These are phyloP conservation scores for Teunomyces tritomae DNA, from an alignment of 805 yeast genomes.

Conservation along the genomic window DNA sequence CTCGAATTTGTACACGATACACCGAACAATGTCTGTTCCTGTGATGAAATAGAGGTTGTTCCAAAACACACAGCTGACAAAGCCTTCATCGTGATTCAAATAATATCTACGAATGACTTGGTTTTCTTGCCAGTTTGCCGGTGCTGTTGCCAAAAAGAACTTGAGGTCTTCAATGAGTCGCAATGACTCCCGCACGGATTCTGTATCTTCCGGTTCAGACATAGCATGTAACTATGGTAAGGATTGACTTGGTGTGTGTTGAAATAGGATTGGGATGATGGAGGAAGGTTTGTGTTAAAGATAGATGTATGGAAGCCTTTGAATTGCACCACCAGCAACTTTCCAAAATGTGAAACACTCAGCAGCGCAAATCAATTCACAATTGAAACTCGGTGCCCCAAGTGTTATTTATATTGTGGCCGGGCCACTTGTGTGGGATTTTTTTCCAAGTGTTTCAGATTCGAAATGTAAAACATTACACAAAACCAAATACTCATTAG, in stretches of 20 bases:
- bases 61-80: conserved; percentile 92
- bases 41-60: conserved; percentile 85
- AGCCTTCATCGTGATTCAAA: conserved; percentile 84
- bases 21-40: conserved; percentile 94
- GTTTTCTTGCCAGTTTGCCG: conserved; percentile 87
- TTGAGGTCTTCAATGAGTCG: conserved; percentile 73
- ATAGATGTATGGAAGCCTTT: background rate
- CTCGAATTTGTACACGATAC: conserved; percentile 82
- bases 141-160: conserved; percentile 88
- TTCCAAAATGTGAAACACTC: conserved; percentile 1
- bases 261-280: background rate
- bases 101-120: conserved; percentile 85
- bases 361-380: conserved; percentile 6
- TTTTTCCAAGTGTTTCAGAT: conserved; percentile 11
- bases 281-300: background rate
- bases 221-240: conserved; percentile 2
- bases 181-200: conserved; percentile 44
- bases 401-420: conserved; percentile 6
- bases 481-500: conserved; percentile 5
- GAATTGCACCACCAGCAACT: background rate
- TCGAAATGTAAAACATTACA: conserved; percentile 15
- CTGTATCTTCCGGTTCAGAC: conserved; percentile 8
- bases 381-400: conserved; percentile 8
- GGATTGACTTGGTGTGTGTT: background rate
- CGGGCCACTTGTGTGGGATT: conserved; percentile 8